Conservation (phyloP, 306 rosid genomes). For the Pyrus pyrifolia region DNA sequence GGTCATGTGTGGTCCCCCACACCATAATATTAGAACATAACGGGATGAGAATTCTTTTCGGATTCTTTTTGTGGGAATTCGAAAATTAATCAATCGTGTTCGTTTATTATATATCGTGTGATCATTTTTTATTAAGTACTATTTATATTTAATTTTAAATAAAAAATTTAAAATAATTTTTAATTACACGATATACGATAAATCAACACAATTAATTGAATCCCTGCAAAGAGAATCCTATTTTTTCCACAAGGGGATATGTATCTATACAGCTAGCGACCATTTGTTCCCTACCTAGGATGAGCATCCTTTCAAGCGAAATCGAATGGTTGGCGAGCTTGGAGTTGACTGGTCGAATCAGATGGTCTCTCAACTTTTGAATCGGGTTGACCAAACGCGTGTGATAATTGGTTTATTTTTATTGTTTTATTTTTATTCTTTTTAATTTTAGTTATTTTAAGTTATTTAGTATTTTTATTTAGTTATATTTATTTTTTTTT, state of each 20-base stretch:
- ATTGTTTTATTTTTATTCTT: too few relatives aligned
- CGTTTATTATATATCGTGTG: rapidly evolving
- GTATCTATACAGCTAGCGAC: neutral
- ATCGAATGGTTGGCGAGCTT: neutral
- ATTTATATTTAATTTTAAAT: too few relatives aligned
- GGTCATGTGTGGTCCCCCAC: neutral
- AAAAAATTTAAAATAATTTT: too few relatives aligned
- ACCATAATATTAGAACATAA: neutral
- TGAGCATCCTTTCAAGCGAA: neutral
- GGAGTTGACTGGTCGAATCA: neutral
- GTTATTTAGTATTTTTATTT: too few relatives aligned
- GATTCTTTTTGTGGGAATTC: too few relatives aligned
- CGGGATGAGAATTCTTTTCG: too few relatives aligned
- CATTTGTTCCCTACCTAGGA: neutral
- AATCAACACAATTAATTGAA: too few relatives aligned
- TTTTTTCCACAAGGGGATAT: neutral
- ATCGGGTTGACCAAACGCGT: too few relatives aligned
- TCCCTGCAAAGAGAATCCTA: rapidly evolving
- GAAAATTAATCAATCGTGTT: too few relatives aligned
- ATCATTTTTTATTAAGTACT: rapidly evolving
- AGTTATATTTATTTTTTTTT: too few relatives aligned
- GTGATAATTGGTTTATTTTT: too few relatives aligned
- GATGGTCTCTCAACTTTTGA: neutral
- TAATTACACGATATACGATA: rapidly evolving
- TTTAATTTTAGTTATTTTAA: too few relatives aligned